Base-by-base conservation (phyloP, 768 basidiomycete genomes). In the Kwoniella bestiolae region DNA sequence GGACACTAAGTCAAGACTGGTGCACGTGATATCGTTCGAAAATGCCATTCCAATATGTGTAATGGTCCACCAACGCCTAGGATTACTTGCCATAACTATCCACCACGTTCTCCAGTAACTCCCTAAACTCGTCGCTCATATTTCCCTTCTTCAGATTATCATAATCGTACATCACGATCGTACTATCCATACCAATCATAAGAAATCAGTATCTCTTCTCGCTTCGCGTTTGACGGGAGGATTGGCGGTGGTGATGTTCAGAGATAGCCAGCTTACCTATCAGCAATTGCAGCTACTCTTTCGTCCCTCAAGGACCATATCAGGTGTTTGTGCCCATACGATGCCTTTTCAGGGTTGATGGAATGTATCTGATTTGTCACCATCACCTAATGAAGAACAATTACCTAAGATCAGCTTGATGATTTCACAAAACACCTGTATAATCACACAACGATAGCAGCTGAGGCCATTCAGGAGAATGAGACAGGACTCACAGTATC, bases 121-220 rank as follows among this genome's bases (percentile, higher is more conserved):
- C 28, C 44, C 66, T 58, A 28, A 77, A 60, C 56, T 65, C 66
- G 34, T 73, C 70, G 6, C 65, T 50, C 63, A 77, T 68, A 7
- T 31, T 38, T 0, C 76, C 76, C 56, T 73, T 72, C 41, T 55
- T 47, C 38, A 66, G 23, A 11, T 50, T 44, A 32, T 77, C 73
- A 49, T 77, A 77, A 45, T 77, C 73, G 56, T 74, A 77, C 71
- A 77, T 75, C 12, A 77, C 76, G 16, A 75, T 64, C 2, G 73
- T 75, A 34, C 76, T 75, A 21, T 41, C 18, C 38, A 41, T 52
- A 14, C 4, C 3, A n/a, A n/a, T n/a, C n/a, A n/a, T n/a, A n/a
- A n/a, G n/a, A n/a, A n/a, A n/a, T n/a, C n/a, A n/a, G n/a, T n/a
- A n/a, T n/a, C n/a, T n/a, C n/a, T n/a, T n/a, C n/a, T n/a, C n/a